Evolutionary conservation across 192 early-diverging fungal species (phyloP).

Genomic region (Coemansia asiatica): DNA sequence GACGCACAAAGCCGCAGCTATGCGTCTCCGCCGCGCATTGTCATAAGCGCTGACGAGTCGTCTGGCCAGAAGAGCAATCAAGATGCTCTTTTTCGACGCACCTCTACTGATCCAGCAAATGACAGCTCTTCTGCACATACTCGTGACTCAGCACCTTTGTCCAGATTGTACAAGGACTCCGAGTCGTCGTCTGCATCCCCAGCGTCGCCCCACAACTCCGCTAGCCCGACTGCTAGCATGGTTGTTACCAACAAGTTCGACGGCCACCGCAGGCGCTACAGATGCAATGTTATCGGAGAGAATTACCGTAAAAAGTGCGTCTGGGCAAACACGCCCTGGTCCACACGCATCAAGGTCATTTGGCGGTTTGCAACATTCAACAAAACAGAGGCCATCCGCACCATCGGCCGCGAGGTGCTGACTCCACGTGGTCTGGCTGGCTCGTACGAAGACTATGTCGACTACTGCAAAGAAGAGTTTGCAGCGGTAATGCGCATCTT

Average conservation of each 20-base stretch:
- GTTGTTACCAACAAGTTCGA: conserved; percentile 34
- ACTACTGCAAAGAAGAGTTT: conserved; percentile 57
- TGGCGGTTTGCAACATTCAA: conserved; percentile 52
- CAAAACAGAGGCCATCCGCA: conserved; percentile 53
- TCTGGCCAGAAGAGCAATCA: not conserved
- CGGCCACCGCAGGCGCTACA: conserved; percentile 42
- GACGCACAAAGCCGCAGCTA: not conserved
- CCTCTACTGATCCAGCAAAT: not conserved
- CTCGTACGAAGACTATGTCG: conserved; percentile 56
- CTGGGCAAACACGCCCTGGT: conserved; percentile 52
- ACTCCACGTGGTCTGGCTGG: conserved; percentile 49
- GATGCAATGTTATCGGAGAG: conserved; percentile 54
- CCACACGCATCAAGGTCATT: conserved; percentile 50
- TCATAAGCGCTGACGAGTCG: not conserved
- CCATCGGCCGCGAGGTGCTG: conserved; percentile 52
- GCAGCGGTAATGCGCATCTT: conserved; percentile 55
- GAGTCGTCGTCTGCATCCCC: not conserved
- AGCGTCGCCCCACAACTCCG: not conserved
- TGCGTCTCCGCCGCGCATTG: conserved; percentile 3
- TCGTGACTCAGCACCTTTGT: not conserved
- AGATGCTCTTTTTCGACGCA: not conserved
- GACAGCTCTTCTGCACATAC: not conserved
- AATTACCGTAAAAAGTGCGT: conserved; percentile 55
- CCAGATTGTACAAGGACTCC: no score
- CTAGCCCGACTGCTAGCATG: not conserved